phyloP scores from a whole-genome alignment of 805 yeast genomes.

The Starmerella tilneyi region DNA sequence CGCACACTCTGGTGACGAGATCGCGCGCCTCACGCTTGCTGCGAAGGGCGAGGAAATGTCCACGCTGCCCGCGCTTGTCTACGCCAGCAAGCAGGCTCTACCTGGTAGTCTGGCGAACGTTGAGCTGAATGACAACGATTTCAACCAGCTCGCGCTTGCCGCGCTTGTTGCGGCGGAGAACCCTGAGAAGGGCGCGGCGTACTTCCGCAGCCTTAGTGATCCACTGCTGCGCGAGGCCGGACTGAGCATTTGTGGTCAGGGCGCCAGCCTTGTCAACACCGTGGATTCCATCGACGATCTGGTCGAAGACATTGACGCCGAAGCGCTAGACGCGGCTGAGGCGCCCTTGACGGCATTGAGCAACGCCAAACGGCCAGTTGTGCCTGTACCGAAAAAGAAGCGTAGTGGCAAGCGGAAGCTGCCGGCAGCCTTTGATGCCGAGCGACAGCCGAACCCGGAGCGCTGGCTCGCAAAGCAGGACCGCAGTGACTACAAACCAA shows the following conservation, averaged over 20 bases:
- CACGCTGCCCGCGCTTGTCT: not conserved
- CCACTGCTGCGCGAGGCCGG: conserved; percentile 14
- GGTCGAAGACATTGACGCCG: conserved; percentile 25
- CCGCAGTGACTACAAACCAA: conserved; percentile 72
- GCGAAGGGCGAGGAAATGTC: not conserved
- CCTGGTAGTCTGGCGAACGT: not conserved
- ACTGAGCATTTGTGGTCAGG: not conserved
- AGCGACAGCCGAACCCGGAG: conserved; percentile 47
- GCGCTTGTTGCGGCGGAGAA: conserved; percentile 5
- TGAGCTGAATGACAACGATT: not conserved
- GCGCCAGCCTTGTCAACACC: not conserved
- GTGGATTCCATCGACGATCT: conserved; percentile 15
- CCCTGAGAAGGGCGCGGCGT: not conserved
- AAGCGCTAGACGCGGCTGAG: conserved; percentile 16
- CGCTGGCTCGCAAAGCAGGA: conserved; percentile 89
- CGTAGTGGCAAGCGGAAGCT: conserved; percentile 31
- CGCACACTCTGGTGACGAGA: conserved; percentile 3
- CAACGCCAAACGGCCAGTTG: not conserved
- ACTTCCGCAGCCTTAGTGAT: conserved; percentile 12
- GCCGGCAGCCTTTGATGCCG: conserved; percentile 36
- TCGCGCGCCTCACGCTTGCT: conserved; percentile 3
- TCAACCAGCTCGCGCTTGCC: conserved; percentile 6
- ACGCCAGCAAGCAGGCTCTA: not conserved
- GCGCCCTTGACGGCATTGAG: conserved; percentile 2
- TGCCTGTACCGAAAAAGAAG: conserved; percentile 25